phyloP scores from a whole-genome alignment of 2,329 filamentous ascomycete genomes.

The Xylaria sp. region DNA sequence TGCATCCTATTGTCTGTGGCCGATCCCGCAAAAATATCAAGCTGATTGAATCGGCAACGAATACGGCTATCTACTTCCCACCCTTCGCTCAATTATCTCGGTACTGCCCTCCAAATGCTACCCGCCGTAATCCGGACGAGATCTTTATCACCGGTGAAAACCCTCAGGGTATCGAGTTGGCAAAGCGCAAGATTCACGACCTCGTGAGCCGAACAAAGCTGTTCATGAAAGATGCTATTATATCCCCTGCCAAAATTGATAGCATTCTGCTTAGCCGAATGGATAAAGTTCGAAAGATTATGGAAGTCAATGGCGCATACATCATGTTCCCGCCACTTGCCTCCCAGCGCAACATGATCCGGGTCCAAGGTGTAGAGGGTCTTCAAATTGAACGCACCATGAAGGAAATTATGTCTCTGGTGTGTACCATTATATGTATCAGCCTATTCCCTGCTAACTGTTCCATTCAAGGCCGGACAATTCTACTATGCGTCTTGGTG shows the following conservation, averaged over 20 bases:
- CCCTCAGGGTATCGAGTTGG: conserved; percentile 83
- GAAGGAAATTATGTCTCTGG: conserved; percentile 93
- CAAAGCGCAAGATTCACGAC: conserved; percentile 92
- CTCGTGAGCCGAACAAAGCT: conserved; percentile 83
- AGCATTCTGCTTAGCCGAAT: conserved; percentile 89
- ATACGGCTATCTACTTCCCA: conserved; percentile 98
- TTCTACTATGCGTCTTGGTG: conserved; percentile 99
- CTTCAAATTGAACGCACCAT: conserved; percentile 95
- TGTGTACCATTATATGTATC: conserved; percentile 57
- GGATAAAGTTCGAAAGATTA: conserved; percentile 97
- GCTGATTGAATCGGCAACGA: conserved; percentile 92
- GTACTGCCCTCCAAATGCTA: conserved; percentile 85
- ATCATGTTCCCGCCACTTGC: conserved; percentile 91
- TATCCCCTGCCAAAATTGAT: conserved; percentile 93
- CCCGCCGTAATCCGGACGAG: conserved; percentile 84
- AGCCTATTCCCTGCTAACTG: conserved; percentile 42
- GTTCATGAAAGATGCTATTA: conserved; percentile 90
- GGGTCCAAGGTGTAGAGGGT: conserved; percentile 93
- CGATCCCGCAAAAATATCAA: conserved; percentile 98
- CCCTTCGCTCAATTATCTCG: conserved; percentile 92
- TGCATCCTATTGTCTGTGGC: conserved; percentile 93
- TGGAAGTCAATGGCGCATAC: conserved; percentile 95
- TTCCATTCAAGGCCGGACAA: conserved; percentile 78
- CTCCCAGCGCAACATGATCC: conserved; percentile 83
- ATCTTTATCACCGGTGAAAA: conserved; percentile 95